Evolutionary conservation across 345 rosid species (phyloP).

Genomic region (Populus pruinosa): DNA sequence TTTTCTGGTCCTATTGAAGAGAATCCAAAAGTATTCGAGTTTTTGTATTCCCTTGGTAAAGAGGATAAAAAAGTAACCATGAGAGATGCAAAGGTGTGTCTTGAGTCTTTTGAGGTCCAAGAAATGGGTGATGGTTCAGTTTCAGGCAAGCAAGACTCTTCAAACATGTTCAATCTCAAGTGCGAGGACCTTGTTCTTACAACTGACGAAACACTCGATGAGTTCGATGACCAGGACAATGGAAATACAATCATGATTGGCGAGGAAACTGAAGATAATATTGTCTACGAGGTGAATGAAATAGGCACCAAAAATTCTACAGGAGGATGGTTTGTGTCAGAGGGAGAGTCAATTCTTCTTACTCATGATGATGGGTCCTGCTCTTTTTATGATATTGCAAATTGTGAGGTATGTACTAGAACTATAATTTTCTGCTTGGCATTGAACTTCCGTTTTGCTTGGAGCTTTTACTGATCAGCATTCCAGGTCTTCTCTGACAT

Average conservation of each 20-base stretch:
- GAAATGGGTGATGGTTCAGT: slow-evolving; percentile 51
- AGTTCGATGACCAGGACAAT: slow-evolving; percentile 76
- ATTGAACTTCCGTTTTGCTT: neutral
- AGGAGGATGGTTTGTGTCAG: slow-evolving; percentile 98
- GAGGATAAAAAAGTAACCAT: slow-evolving; percentile 27
- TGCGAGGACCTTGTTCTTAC: slow-evolving; percentile 50
- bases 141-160: slow-evolving; percentile 38
- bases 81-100: slow-evolving; percentile 21
- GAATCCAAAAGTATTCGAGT: slow-evolving; percentile 52
- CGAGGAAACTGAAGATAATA: slow-evolving; percentile 56
- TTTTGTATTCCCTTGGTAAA: slow-evolving; percentile 54
- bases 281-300: slow-evolving; percentile 50
- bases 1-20: slow-evolving; percentile 40
- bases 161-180: slow-evolving; percentile 28
- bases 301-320: slow-evolving; percentile 68
- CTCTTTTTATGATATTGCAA: slow-evolving; percentile 75
- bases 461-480: neutral
- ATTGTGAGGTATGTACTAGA: slow-evolving; percentile 61
- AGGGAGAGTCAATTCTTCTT: slow-evolving; percentile 91
- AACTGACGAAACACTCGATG: slow-evolving; percentile 72
- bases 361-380: slow-evolving; percentile 91
- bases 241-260: slow-evolving; percentile 31
- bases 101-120: slow-evolving; percentile 43
- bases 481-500: neutral
- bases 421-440: neutral